Base-by-base conservation (phyloP, 2,329 filamentous ascomycete genomes). In the Aspergillus costaricaensis region DNA sequence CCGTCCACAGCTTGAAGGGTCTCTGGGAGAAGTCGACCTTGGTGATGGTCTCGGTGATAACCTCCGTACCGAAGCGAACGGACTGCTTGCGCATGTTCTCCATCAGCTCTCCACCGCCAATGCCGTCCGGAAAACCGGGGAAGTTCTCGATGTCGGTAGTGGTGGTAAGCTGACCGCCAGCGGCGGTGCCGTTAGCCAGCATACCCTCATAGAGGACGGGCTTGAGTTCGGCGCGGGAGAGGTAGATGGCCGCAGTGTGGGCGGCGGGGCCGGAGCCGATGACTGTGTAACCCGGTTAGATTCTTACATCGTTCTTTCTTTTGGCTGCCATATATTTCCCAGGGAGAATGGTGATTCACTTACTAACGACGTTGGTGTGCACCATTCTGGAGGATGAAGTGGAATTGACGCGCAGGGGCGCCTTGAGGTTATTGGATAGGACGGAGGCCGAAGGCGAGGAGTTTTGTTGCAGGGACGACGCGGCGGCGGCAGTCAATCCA, bases 111-210 rank as follows among this genome's bases (percentile, higher is more conserved):
- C 85, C 80, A 67, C 95, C 95, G 79, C 92, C 90, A 76, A 99
- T 92, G 65, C 89, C 91, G 70, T 91, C 86, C 72, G 91, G 90
- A 82, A 98, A 99, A 51, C 95, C 95, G 25, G 95, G 95, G 80
- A 90, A 99, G 85, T 99, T 99, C 83, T 99, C 95, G 62, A 99
- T 88, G 69, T 99, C 96, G 72, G 96, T 98, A 58, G 95, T 99
- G 25, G 96, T 99, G 58, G 96, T 99, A 69, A 99, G 85, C 84
- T 99, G 95, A 60, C 95, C 95, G 69, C 95, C 95, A 48, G 95
- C 92, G 6, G 95, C 95, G 71, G 96, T 96, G 73, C 94, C 95
- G 74, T 97, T 95, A 71, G 95, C 95, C 77, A 99, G 88, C 85
- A 99, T 96, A 70, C 95, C 95, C 82, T 99, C 95, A 77, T 98